Conservation (phyloP, 805 yeast genomes). For the Wickerhamiella shivajii region DNA sequence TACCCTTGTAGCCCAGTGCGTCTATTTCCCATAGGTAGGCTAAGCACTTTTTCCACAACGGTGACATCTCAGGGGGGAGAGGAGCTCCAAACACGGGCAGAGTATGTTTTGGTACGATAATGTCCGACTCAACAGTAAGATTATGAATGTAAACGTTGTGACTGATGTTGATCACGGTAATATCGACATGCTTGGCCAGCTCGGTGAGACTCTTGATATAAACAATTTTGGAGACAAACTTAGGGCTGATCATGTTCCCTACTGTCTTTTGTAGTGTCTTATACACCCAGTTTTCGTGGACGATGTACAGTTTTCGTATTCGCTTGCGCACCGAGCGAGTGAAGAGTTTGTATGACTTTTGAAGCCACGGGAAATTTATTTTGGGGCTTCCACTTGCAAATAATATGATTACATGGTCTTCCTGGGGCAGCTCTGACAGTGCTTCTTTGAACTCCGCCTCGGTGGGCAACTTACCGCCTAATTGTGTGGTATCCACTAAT, state of each 20-base stretch:
- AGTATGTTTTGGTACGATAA: conserved; percentile 34
- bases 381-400: conserved; percentile 67
- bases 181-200: conserved; percentile 48
- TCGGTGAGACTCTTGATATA: conserved; percentile 39
- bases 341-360: conserved; percentile 41
- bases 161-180: conserved; percentile 62
- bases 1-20: background rate
- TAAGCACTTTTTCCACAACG: conserved; percentile 20
- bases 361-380: conserved; percentile 58
- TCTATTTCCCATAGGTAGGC: conserved; percentile 9
- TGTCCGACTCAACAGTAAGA: conserved; percentile 34
- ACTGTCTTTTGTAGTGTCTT: conserved; percentile 62
- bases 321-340: conserved; percentile 40
- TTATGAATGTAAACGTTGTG: conserved; percentile 61
- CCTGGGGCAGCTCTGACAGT: conserved; percentile 41
- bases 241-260: conserved; percentile 43
- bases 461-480: conserved; percentile 34
- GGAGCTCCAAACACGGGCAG: conserved; percentile 23
- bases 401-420: conserved; percentile 52
- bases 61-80: conserved; percentile 15
- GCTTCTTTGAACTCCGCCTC: conserved; percentile 44
- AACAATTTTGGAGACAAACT: conserved; percentile 29
- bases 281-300: conserved; percentile 84
- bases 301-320: conserved; percentile 52
- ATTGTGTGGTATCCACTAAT: conserved; percentile 67